These are phyloP conservation scores for Globisporangium paroecandrum DNA, from an alignment of 352 stramenopile genomes.

Conservation along the genomic window DNA sequence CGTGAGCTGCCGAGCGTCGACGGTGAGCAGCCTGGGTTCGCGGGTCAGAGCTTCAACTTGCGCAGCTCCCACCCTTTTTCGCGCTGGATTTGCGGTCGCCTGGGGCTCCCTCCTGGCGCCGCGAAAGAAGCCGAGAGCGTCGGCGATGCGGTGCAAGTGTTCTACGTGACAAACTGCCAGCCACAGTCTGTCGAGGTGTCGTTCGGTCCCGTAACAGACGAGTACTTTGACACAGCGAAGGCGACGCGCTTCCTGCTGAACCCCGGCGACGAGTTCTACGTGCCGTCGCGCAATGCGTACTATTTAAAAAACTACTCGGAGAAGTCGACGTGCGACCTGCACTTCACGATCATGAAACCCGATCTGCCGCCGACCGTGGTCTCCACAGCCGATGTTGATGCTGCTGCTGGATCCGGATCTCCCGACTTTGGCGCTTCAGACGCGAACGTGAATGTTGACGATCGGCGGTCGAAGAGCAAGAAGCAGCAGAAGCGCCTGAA, in stretches of 20 bases:
- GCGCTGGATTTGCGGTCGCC: slow-evolving; percentile 88
- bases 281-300: slow-evolving; percentile 96
- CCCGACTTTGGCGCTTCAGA: neutral
- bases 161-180: slow-evolving; percentile 91
- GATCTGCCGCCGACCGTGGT: slow-evolving; percentile 22
- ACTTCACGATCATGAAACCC: slow-evolving; percentile 94
- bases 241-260: slow-evolving; percentile 93
- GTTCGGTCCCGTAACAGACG: slow-evolving; percentile 59
- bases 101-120: slow-evolving; percentile 89
- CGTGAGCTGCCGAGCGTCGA: slow-evolving; percentile 64
- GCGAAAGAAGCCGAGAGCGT: slow-evolving; percentile 96
- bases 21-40: slow-evolving; percentile 50
- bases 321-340: slow-evolving; percentile 82
- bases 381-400: neutral
- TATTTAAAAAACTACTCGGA: slow-evolving; percentile 95
- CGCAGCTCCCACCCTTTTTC: slow-evolving; percentile 60
- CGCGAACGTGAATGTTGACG: slow-evolving; percentile 9
- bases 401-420: neutral
- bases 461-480: slow-evolving; percentile 11
- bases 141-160: slow-evolving; percentile 91
- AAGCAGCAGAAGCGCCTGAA: slow-evolving; percentile 17
- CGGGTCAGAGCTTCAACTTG: slow-evolving; percentile 88
- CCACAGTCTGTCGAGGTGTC: slow-evolving; percentile 73
- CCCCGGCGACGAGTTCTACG: slow-evolving; percentile 95
- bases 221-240: slow-evolving; percentile 87